Evolutionary conservation across 805 yeast species (phyloP).

Genomic region (Saccharomycopsis malanga): DNA sequence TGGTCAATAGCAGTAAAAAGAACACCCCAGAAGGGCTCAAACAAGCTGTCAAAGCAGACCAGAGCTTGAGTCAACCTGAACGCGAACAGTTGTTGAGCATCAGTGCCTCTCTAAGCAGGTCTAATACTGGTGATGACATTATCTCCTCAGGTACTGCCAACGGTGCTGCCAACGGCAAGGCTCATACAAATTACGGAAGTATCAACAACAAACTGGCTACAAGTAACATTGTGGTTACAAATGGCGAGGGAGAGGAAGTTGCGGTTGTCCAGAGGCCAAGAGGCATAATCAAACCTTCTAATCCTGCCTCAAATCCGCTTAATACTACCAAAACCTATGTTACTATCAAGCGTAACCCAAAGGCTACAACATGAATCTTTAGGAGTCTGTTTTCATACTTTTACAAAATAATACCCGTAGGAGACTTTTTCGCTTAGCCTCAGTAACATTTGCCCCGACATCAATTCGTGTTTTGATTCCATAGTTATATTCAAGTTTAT

Average conservation of each 20-base stretch:
- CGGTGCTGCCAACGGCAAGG: constrained; percentile 1
- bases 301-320: constrained; percentile 64
- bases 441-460: background rate
- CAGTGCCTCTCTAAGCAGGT: background rate
- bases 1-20: constrained; percentile 31
- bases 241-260: constrained; percentile 13
- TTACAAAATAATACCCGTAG: too few relatives aligned
- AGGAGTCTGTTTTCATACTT: too few relatives aligned
- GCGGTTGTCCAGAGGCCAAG: background rate
- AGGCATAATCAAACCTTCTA: constrained; percentile 30
- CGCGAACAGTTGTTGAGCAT: background rate
- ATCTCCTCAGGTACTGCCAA: background rate
- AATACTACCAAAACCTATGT: constrained; percentile 59
- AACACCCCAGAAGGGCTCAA: background rate
- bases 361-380: background rate
- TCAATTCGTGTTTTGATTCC: background rate
- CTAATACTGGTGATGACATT: background rate
- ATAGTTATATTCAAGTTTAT: too few relatives aligned
- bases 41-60: background rate
- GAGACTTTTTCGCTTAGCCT: too few relatives aligned
- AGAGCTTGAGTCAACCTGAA: background rate
- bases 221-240: constrained; percentile 7
- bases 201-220: background rate
- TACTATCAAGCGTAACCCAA: constrained; percentile 41
- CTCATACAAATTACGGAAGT: constrained; percentile 9